Conservation (phyloP, 805 yeast species). For the Candida germanica region DNA sequence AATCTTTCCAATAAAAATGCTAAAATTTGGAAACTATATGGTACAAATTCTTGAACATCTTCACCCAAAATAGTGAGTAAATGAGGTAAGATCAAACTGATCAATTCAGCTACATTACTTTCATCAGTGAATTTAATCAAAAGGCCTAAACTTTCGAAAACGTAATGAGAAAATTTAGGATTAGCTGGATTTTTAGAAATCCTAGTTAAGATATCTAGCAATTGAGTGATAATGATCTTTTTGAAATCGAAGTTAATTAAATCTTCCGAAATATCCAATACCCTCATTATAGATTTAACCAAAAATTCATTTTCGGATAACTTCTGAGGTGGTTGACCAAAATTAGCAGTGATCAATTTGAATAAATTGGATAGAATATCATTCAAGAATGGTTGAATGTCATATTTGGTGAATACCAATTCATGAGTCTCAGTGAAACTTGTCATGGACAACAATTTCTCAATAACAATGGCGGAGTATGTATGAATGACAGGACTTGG, state of each 20-base stretch:
- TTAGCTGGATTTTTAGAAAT: slow-evolving; percentile 91
- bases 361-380: slow-evolving; percentile 66
- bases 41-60: slow-evolving; percentile 92
- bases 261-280: slow-evolving; percentile 70
- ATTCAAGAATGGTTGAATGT: slow-evolving; percentile 59
- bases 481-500: slow-evolving; percentile 78
- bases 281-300: slow-evolving; percentile 85
- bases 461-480: slow-evolving; percentile 90
- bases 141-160: slow-evolving; percentile 84
- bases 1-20: slow-evolving; percentile 69
- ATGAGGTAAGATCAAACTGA: slow-evolving; percentile 60
- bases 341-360: slow-evolving; percentile 45
- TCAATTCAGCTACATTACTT: slow-evolving; percentile 35
- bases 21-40: slow-evolving; percentile 88
- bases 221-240: slow-evolving; percentile 54
- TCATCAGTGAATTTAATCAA: slow-evolving; percentile 51
- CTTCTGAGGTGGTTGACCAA: slow-evolving; percentile 70
- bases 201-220: slow-evolving; percentile 63
- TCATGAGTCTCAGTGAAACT: slow-evolving; percentile 48
- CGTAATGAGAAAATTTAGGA: slow-evolving; percentile 87
- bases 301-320: slow-evolving; percentile 92
- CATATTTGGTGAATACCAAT: slow-evolving; percentile 68
- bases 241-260: slow-evolving; percentile 44
- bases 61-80: slow-evolving; percentile 65
- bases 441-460: slow-evolving; percentile 78